A percentile compares a stretch with the other conserved stretches of the same genome.
Evolutionary conservation across 2,329 filamentous ascomycete genomes (phyloP).

Genomic region (Dothideomycetes sp.): DNA sequence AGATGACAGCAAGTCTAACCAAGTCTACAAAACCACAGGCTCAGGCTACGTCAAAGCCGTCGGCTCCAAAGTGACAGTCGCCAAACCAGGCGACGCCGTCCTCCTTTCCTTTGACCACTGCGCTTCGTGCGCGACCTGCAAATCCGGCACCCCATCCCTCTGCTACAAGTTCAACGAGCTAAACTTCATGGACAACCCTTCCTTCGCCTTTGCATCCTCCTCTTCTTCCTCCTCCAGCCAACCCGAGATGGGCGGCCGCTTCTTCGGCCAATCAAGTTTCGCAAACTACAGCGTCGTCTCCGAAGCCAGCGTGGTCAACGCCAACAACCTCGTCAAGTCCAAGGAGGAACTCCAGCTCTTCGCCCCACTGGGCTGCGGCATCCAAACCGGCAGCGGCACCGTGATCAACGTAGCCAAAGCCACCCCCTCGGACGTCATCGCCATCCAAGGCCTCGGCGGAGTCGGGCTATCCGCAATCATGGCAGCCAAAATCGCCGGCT

Average conservation of each 20-base stretch:
- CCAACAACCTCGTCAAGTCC: slow-evolving; percentile 23
- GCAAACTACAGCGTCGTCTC: slow-evolving; percentile 28
- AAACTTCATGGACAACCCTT: slow-evolving; percentile 28
- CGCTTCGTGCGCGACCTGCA: slow-evolving; percentile 36
- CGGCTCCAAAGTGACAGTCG: slow-evolving; percentile 30
- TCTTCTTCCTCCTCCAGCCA: too few species aligned
- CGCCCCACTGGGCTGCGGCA: slow-evolving; percentile 34
- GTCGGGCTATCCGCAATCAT: slow-evolving; percentile 38
- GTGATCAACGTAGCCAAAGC: slow-evolving; percentile 30
- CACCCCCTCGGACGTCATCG: slow-evolving; percentile 24
- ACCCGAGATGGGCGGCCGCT: slow-evolving; percentile 26
- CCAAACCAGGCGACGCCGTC: slow-evolving; percentile 34
- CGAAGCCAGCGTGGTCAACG: slow-evolving; percentile 31
- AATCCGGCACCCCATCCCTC: slow-evolving; percentile 34
- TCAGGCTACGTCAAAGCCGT: slow-evolving; percentile 38
- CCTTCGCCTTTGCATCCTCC: slow-evolving; percentile 16
- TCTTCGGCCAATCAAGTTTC: slow-evolving; percentile 40
- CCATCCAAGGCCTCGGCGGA: slow-evolving; percentile 34
- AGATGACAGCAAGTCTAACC: background rate
- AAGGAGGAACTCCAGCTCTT: slow-evolving; percentile 32
- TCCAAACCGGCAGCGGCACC: slow-evolving; percentile 34
- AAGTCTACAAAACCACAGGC: slow-evolving; percentile 14
- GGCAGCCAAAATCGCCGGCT: slow-evolving; percentile 34
- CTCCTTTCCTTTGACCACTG: slow-evolving; percentile 39
- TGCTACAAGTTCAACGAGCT: slow-evolving; percentile 37